Evolutionary conservation across 176 grass and related monocot genomes (phyloP).

Genomic region (Ensete ventricosum): DNA sequence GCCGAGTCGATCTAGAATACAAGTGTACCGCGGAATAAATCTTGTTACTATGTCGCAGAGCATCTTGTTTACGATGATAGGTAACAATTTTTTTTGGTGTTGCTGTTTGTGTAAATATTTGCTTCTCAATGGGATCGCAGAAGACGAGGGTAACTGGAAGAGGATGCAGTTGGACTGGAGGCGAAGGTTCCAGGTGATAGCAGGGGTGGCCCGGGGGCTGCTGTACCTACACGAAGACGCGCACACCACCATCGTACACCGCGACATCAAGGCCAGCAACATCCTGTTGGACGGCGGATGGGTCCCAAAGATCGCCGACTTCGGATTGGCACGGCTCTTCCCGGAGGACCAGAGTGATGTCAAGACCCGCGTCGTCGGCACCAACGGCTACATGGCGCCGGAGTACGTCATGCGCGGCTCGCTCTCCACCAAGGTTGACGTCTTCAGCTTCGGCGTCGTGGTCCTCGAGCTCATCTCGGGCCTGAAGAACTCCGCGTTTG

Average conservation of each 20-base stretch:
- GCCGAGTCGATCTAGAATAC: no score
- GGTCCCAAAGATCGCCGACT: constrained; percentile 87
- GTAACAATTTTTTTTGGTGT: no score
- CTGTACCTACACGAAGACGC: constrained; percentile 90
- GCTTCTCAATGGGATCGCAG: neutral
- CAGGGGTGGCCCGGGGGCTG: constrained; percentile 71
- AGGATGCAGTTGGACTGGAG: constrained; percentile 56
- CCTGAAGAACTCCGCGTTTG: constrained; percentile 60
- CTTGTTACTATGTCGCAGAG: no score
- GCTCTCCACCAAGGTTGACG: constrained; percentile 76
- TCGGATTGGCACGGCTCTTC: constrained; percentile 79
- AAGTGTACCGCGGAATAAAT: no score
- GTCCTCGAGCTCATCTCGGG: constrained; percentile 67
- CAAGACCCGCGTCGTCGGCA: constrained; percentile 73
- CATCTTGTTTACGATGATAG: no score
- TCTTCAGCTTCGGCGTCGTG: constrained; percentile 87
- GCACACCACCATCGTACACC: constrained; percentile 89
- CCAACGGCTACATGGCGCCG: constrained; percentile 90
- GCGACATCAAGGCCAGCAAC: constrained; percentile 93
- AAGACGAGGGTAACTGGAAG: neutral
- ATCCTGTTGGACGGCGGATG: constrained; percentile 69
- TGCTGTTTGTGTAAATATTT: no score
- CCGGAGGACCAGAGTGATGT: constrained; percentile 61
- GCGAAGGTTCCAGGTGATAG: constrained; percentile 57
- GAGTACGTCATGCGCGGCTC: constrained; percentile 88